Evolutionary conservation across 371 early-diverging fungal genomes (phyloP).

Genomic region (Syncephalastrum racemosum): DNA sequence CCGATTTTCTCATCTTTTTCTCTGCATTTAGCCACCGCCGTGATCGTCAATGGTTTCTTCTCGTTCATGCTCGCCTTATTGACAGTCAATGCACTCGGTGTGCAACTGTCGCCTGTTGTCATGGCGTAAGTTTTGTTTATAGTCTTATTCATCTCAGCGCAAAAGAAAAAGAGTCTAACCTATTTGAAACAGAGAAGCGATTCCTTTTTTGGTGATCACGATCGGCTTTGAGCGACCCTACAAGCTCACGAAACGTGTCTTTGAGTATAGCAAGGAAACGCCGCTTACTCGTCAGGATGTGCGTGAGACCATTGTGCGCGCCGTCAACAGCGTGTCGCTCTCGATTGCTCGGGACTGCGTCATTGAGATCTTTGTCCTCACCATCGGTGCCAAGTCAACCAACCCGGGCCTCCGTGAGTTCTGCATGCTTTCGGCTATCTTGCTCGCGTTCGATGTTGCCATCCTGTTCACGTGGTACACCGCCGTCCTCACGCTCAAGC

Average conservation of each 20-base stretch:
- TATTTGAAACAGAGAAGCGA: slow-evolving; percentile 64
- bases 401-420: slow-evolving; percentile 80
- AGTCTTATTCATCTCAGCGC: background rate
- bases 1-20: slow-evolving; percentile 1
- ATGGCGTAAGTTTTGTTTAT: slow-evolving; percentile 46
- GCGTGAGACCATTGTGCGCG: slow-evolving; percentile 66
- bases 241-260: slow-evolving; percentile 79
- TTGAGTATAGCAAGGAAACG: slow-evolving; percentile 41
- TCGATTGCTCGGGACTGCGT: slow-evolving; percentile 76
- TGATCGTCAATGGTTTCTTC: slow-evolving; percentile 70
- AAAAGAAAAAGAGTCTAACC: slow-evolving; percentile 4
- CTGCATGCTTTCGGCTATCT: slow-evolving; percentile 77
- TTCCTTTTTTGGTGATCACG: slow-evolving; percentile 92
- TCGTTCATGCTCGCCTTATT: slow-evolving; percentile 79
- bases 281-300: slow-evolving; percentile 46
- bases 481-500: slow-evolving; percentile 84
- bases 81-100: slow-evolving; percentile 65
- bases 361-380: slow-evolving; percentile 81
- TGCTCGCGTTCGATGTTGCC: slow-evolving; percentile 80
- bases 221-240: slow-evolving; percentile 91
- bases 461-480: slow-evolving; percentile 87
- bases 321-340: slow-evolving; percentile 68
- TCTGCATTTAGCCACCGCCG: slow-evolving; percentile 48
- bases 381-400: slow-evolving; percentile 77
- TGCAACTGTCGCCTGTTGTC: slow-evolving; percentile 73